A percentile compares a stretch with the other conserved stretches of the same genome.
These are phyloP conservation scores for Plasmodium yoelii DNA, from an alignment of 169 alveolate genomes.

Conservation along the genomic window DNA sequence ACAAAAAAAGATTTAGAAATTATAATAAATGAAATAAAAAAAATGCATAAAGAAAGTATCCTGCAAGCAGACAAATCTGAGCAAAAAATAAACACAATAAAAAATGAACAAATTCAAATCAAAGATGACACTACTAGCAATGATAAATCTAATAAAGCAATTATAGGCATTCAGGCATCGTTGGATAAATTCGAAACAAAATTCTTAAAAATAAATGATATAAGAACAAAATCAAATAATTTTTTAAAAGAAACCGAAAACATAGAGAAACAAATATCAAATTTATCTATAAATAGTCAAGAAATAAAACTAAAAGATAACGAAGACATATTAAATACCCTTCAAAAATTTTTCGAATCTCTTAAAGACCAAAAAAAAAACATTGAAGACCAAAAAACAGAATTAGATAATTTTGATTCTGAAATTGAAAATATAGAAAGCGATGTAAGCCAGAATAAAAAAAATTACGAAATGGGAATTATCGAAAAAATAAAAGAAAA, in stretches of 20 bases:
- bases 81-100: neutral
- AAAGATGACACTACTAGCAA: neutral
- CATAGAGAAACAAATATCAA: neutral
- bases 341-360: neutral
- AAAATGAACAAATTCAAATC: neutral
- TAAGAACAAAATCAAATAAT: neutral
- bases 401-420: neutral
- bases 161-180: neutral
- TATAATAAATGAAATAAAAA: slow-evolving; percentile 3
- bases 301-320: neutral
- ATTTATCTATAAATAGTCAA: neutral
- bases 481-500: slow-evolving; percentile 12
- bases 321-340: neutral
- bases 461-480: slow-evolving; percentile 30
- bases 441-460: slow-evolving; percentile 8
- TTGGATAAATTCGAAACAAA: neutral
- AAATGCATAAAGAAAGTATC: neutral
- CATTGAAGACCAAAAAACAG: slow-evolving; percentile 5
- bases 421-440: slow-evolving; percentile 4
- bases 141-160: neutral
- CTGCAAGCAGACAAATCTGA: neutral
- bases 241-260: neutral
- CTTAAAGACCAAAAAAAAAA: neutral
- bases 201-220: neutral
- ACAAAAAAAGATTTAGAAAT: neutral